A percentile compares a stretch with the other conserved stretches of the same genome.
Evolutionary conservation across 2,329 filamentous ascomycete species (phyloP).

Genomic region (Sporothrix variecibatus): DNA sequence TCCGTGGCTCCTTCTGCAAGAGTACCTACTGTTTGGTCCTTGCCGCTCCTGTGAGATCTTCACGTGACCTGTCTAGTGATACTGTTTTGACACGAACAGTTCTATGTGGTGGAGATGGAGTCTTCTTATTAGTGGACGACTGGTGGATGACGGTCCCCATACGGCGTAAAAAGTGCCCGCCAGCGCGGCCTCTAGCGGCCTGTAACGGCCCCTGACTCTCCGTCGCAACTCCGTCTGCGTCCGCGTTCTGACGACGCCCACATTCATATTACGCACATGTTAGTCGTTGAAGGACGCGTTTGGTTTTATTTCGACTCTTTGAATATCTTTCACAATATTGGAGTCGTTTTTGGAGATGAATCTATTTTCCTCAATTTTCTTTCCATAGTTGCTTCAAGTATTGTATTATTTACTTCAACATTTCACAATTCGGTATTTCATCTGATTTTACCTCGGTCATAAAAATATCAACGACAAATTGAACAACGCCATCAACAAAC

Average conservation of each 20-base stretch:
- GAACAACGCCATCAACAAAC: background rate
- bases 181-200: background rate
- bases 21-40: background rate
- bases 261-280: background rate
- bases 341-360: background rate
- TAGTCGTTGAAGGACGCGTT: background rate
- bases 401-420: background rate
- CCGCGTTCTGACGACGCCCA: background rate
- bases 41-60: background rate
- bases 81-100: background rate
- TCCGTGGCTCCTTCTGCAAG: background rate
- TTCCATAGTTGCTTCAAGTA: background rate
- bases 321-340: background rate
- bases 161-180: background rate
- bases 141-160: background rate
- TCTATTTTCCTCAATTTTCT: background rate
- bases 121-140: background rate
- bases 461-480: background rate
- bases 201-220: background rate
- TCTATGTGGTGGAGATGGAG: background rate
- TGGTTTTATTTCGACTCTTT: background rate
- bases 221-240: constrained; percentile 9
- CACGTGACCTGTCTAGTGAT: background rate
- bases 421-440: background rate
- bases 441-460: background rate